phyloP scores from a whole-genome alignment of 305 asterid species.

The Fraxinus dipetala region DNA sequence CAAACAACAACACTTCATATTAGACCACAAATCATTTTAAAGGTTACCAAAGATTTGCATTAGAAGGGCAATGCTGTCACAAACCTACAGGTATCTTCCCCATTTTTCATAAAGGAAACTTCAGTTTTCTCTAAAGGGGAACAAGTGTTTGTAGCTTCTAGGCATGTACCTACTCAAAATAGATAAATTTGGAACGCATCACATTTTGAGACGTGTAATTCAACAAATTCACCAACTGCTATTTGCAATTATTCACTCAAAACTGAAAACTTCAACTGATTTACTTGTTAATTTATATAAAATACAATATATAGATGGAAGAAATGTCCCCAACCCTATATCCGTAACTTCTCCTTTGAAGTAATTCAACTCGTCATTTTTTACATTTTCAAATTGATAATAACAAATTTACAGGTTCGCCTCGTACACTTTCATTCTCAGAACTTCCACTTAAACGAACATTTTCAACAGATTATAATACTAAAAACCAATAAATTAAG shows the following conservation, averaged over 20 bases:
- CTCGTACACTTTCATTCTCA: background rate
- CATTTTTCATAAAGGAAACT: background rate
- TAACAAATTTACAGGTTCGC: background rate
- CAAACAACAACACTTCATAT: slow-evolving; percentile 1
- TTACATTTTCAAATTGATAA: background rate
- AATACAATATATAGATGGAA: background rate
- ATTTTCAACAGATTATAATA: background rate
- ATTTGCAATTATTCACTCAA: background rate
- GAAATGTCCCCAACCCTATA: background rate
- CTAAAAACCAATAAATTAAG: background rate
- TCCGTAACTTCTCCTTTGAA: slow-evolving; percentile 11
- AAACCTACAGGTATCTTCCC: background rate
- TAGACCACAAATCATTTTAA: background rate
- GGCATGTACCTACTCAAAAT: background rate
- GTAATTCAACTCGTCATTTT: slow-evolving; percentile 9
- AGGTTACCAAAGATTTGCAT: background rate
- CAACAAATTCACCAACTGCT: background rate
- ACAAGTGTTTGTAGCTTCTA: background rate
- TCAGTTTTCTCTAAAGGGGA: background rate
- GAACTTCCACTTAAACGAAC: background rate
- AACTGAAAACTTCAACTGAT: background rate
- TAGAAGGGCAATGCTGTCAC: background rate
- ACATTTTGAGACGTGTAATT: background rate
- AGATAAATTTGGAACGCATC: background rate
- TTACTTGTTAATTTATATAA: background rate